Evolutionary conservation across 306 rosid genomes (phyloP), one percentile per base, ranked within the genome.

Genomic region (Vachellia collinsii): DNA sequence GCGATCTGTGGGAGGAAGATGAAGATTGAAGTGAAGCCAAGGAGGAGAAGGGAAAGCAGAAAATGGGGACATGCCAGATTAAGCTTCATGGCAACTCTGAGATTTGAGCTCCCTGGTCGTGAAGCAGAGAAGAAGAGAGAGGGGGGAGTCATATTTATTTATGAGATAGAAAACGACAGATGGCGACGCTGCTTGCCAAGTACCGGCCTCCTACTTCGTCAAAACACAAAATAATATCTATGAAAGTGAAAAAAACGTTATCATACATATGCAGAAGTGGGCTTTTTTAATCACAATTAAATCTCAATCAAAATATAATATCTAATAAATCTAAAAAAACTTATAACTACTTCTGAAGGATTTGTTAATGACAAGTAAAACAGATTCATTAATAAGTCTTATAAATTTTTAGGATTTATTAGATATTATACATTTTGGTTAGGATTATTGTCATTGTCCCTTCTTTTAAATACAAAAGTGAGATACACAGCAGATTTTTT

Each of bases 1-100:
- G 86, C 87, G 22, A 77, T 81, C 46, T 79, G 76, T 46, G 86
- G 72, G 63, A 84, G 72, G 77, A 70, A 74, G 77, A 87, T 13
- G 3, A 77, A 75, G 58, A 62, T 5, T 9, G 90, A 38, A 71
- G 78, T 79, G 75, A 79, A 84, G 50, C 46, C 72, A 51, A 89
- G 34, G 48, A 89, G 50, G 29, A 91, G 85, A 76, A 80, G 78
- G 7, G 82, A 8, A 68, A 83, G 54, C 47, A 87, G 65, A 34
- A 88, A 64, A 72, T 44, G 80, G 62, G 76, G 61, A 41, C 25
- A 25, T 71, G 54, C 38, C 72, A 67, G 54, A 63, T n/a, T 42
- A 70, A 70, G 34, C 65, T 83, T 88, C 92, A 90, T 90, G 74
- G 46, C 76, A 4, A 29, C 36, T 58, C 19, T 20, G 53, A 10